phyloP scores from a whole-genome alignment of 2,329 filamentous ascomycete species.

The Fusarium transvaalense region DNA sequence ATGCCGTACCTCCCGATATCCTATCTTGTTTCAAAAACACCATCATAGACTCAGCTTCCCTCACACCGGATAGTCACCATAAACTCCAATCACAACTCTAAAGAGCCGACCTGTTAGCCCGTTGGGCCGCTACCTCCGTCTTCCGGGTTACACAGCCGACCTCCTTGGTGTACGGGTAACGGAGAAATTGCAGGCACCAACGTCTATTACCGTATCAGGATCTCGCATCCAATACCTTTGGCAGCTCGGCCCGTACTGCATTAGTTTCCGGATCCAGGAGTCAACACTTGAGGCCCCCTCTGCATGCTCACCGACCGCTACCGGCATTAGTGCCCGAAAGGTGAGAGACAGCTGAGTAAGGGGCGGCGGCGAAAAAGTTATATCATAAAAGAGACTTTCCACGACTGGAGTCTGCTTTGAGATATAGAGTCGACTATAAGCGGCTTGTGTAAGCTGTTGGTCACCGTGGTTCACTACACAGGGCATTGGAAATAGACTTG shows the following conservation, averaged over 20 bases:
- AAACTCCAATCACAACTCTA: conserved; percentile 18
- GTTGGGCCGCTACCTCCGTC: conserved; percentile 16
- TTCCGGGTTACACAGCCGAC: conserved; percentile 24
- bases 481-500: conserved; percentile 3
- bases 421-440: not conserved
- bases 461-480: not conserved
- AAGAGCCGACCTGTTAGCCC: conserved; percentile 11
- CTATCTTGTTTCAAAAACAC: conserved; percentile 4
- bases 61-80: conserved; percentile 2
- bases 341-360: conserved; percentile 1
- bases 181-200: not conserved
- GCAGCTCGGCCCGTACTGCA: conserved; percentile 38
- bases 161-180: conserved; percentile 8
- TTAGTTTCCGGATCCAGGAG: conserved; percentile 28
- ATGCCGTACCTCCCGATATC: conserved; percentile 2
- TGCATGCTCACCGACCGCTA: conserved; percentile 21
- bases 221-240: conserved; percentile 8
- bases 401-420: not conserved
- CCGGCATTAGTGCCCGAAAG: conserved; percentile 12
- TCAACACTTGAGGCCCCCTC: conserved; percentile 24
- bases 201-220: conserved; percentile 15
- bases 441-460: not conserved
- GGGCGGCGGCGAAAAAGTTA: not conserved
- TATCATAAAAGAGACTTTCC: not conserved
- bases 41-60: not conserved